Evolutionary conservation across 148 eudicot genomes (phyloP), one percentile per base, ranked within the genome.

Genomic region (Cornus florida): DNA sequence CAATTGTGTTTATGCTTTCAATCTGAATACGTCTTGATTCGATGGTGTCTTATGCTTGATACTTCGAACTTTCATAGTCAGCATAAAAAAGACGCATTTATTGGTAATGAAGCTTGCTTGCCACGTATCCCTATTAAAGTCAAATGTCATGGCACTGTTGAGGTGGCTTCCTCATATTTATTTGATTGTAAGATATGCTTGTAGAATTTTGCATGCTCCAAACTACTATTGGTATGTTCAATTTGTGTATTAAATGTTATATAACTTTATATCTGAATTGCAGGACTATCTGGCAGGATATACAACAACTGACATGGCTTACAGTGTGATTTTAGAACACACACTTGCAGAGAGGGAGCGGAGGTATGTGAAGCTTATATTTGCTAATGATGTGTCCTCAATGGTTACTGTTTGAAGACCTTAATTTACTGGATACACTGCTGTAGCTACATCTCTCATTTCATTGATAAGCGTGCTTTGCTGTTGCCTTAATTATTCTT

Each of bases 281-380:
- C 95, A 96, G 99, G 98, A 96, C 84, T 96, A 93, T 82, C 85
- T 96, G 90, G 95, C 99, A 32, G 77, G 88, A 74, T 85, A 87
- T 31, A 77, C 90, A 10, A 92, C 99, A 38, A 91, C 92, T 74
- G 99, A 96, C 81, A 80, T 96, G 83, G 99, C 99, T 23, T 96
- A 96, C 79, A 84, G 86, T 84, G 90, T 93, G 76, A 90, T 96
- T 72, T 77, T 96, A 80, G 99, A 96, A 72, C 98, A 93, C 81
- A 93, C 98, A 41, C 94, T 96, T 81, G 98, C 99, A n/a, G 99
- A 96, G 88, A 86, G 96, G 86, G 99, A 96, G 70, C 97, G 99
- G 78, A 96, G 99, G 98, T 93, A 92, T 24, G 66, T 69, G 78
- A 50, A 38, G 35, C 75, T 28, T 17, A 20, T 23, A 33, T 43